Base-by-base conservation (phyloP, 306 rosid species). In the Echinosophora koreensis region DNA sequence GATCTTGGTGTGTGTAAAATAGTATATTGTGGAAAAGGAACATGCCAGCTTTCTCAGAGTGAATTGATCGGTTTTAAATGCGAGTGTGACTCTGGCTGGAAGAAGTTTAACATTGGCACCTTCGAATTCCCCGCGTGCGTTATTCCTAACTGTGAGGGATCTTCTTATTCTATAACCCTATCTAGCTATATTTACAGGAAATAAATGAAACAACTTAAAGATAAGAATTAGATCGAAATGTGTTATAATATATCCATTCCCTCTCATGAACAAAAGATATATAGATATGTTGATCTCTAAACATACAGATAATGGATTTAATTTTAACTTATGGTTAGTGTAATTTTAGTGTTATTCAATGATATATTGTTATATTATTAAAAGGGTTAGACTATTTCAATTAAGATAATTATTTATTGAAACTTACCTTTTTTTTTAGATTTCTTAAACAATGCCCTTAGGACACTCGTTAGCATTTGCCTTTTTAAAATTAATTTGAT, bases 1-100 rank as follows among this genome's bases (percentile, higher is more conserved):
- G 71, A 1, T 27, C 0, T 44, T 18, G 41, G 47, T 28, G 4
- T 78, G 42, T 85, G 88, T 41, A 35, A 41, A 28, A 0, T 9
- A 0, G 41, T 4, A 38, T 73, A 13, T 17, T 85, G 88, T 78
- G 88, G 86, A 47, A 67, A 73, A 70, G 88, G 88, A 74, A 69
- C 62, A 81, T 85, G 88, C 46, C 59, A 67, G 1, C 14, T 0
- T n/a, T 8, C 64, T 27, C 0, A n/a, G 6, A 5, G 1, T 12
- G 77, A 5, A 3, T 3, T 34, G 0, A 3, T 39, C 2, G 66
- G 65, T 6, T 78, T 55, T 42, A 8, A 2, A 18, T 85, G 88
- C 71, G 74, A 81, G 7, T 85, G 88, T 76, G 74, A 69, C 3
- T 6, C 76, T 81, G 88, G 84, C 27, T 85, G 88, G 88, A 78